Evolutionary conservation across 2,329 filamentous ascomycete species (phyloP), one percentile per base, ranked within the genome.

Genomic region (Juglanconis sp.): DNA sequence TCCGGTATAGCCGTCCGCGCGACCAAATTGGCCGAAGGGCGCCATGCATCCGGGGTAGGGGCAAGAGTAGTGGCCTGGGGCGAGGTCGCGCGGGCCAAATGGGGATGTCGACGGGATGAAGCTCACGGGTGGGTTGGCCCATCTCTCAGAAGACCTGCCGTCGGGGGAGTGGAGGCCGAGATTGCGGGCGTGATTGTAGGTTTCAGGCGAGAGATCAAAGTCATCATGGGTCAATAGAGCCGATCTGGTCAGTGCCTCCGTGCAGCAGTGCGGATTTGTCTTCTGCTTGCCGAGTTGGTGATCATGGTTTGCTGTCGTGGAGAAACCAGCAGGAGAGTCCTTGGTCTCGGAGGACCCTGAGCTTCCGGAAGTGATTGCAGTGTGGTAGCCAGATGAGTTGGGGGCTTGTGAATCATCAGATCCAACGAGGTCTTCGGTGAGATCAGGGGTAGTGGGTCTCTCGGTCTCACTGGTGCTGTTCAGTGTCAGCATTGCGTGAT

Each of bases 381-480:
- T 48, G 46, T 11, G 4, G 10, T 31, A 30, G 3, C 24, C 17
- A 48, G 17, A 46, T 17, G 17, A 11, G 11, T 31, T 31, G 24
- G 46, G 32, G 24, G 46, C 17, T 3, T 10, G 4, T 31, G 10
- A 31, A 11, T 42, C 36, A 11, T 42, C 17, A 53, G 10, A 11
- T 56, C 35, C 17, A 38, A 3, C 7, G 2, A 36, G 32, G 6
- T 30, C 5, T 44, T n/a, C 30, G 7, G 40, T 4, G 15, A 17
- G 6, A 15, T 5, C 24, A n/a, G 51, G 31, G 2, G 24, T 52
- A 7, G 13, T 7, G n/a, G 13, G 11, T 1, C 17, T 48, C 5
- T 55, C 55, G 34, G 38, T 36, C 1, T 51, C 55, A 31, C 44
- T 57, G 46, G 35, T 51, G 24, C 55, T 61, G 35, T 42, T 48